Evolutionary conservation across 2,329 filamentous ascomycete genomes (phyloP), one percentile per base, ranked within the genome.

Genomic region (Stagonosporopsis rhizophila): DNA sequence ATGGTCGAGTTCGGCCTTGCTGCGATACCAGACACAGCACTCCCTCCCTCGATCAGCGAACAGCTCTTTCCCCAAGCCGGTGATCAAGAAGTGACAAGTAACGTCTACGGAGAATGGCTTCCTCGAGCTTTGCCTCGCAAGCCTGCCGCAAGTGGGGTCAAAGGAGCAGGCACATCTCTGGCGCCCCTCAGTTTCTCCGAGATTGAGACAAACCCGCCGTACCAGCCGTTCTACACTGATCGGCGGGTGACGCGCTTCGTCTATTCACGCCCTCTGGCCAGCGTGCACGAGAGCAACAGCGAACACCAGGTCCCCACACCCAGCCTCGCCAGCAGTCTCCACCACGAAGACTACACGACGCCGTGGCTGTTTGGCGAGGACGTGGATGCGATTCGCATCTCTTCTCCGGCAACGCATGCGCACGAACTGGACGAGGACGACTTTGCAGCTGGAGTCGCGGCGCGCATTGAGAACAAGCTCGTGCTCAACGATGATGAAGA

Each of bases 161-260:
- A 65, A 56, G 50, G 47, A 17, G 25, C 47, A 6, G 56, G 38
- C 2, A 48, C 62, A 2, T 57, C 69, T 1, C 75, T 90, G 78
- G 73, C 89, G 15, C 73, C 73, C 15, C 58, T 76, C 20, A 75
- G 73, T 79, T 72, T 93, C 85, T 92, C 91, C 6, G 93, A 97
- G 79, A 96, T 96, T 62, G 95, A 99, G 72, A 96, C 94, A 1
- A 97, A 94, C 70, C 90, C 93, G 4, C 92, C 94, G 2, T 98
- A 96, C 68, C 93, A 96, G 69, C 94, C 95, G 1, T 97, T 98
- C 79, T 94, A 98, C 73, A 95, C 93, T 0, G 93, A 98, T 70
- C 85, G 87, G 51, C 87, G 94, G 3, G 90, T 98, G 40, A 86
- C 83, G n/a, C 81, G 97, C 25, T 90, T 87, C 64, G 84, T 92